A percentile compares a stretch with the other conserved stretches of the same genome.
Conservation (phyloP, 1,284 basidiomycete genomes). For the Cryptococcus sp. region DNA sequence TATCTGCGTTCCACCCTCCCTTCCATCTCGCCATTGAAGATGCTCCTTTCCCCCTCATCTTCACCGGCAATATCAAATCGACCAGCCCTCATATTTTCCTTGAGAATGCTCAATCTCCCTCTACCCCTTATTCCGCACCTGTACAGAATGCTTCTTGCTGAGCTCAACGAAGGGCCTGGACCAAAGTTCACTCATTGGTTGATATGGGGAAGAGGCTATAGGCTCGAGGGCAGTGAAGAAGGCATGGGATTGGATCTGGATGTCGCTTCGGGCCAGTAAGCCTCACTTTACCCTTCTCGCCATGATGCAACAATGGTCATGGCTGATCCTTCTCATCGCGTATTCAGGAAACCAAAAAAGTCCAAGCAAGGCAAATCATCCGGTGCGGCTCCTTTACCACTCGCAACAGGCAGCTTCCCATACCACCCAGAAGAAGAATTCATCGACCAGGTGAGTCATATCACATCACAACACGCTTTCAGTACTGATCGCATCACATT, state of each 20-base stretch:
- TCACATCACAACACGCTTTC: background rate
- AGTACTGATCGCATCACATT: background rate
- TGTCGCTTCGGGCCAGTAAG: constrained; percentile 24
- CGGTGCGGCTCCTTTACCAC: constrained; percentile 11
- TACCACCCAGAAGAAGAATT: constrained; percentile 86
- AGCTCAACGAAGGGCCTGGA: constrained; percentile 55
- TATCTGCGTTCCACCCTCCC: constrained; percentile 61
- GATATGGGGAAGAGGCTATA: constrained; percentile 51
- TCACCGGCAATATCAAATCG: constrained; percentile 54
- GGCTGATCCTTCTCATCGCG: too few species aligned
- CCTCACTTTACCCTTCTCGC: background rate
- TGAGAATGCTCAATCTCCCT: constrained; percentile 89
- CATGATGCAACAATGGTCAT: too few species aligned
- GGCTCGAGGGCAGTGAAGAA: constrained; percentile 47
- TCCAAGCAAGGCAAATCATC: constrained; percentile 58
- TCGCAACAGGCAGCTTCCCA: constrained; percentile 56
- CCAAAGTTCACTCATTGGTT: constrained; percentile 45
- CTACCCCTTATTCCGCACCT: constrained; percentile 84
- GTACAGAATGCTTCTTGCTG: constrained; percentile 80
- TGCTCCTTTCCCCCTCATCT: constrained; percentile 27
- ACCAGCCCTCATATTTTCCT: constrained; percentile 78
- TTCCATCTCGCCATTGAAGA: constrained; percentile 52
- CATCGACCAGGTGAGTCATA: constrained; percentile 63
- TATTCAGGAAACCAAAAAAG: constrained; percentile 14
- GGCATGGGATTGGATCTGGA: constrained; percentile 46